Evolutionary conservation across 306 rosid species (phyloP).

Genomic region (Fragaria ananassa): DNA sequence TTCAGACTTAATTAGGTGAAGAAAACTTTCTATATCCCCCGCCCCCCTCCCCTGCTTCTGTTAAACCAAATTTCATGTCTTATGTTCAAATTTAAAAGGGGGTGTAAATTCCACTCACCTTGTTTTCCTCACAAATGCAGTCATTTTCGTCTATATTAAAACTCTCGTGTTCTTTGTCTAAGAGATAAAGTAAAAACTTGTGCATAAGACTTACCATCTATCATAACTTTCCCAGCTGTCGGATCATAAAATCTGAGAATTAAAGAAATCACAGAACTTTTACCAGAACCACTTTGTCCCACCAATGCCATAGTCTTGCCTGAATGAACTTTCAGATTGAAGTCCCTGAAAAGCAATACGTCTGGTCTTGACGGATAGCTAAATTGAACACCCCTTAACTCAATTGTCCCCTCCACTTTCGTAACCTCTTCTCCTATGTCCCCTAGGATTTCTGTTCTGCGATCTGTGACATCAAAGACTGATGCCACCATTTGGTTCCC

Average conservation of each 20-base stretch:
- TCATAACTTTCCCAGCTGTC: conserved; percentile 64
- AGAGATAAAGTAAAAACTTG: background rate
- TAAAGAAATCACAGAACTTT: conserved; percentile 88
- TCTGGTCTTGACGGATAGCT: conserved; percentile 92
- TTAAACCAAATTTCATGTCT: background rate
- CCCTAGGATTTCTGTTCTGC: conserved; percentile 55
- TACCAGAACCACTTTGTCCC: conserved; percentile 99
- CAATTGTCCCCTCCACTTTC: conserved; percentile 78
- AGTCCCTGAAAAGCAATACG: conserved; percentile 73
- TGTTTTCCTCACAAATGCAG: background rate
- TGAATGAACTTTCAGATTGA: conserved; percentile 63
- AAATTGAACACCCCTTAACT: conserved; percentile 67
- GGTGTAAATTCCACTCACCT: background rate
- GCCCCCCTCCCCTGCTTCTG: background rate
- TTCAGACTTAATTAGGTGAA: background rate
- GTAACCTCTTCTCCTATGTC: conserved; percentile 69
- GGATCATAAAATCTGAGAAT: conserved; percentile 92
- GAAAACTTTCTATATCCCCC: background rate
- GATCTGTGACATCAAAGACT: conserved; percentile 74
- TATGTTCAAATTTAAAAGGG: background rate
- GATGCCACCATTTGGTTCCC: conserved; percentile 97
- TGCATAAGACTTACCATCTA: conserved; percentile 63
- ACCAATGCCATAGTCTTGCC: conserved; percentile 82
- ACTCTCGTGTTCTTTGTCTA: background rate
- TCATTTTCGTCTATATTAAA: background rate